phyloP scores from a whole-genome alignment of 768 basidiomycete genomes.

The Leucosporidium creatinivorum region DNA sequence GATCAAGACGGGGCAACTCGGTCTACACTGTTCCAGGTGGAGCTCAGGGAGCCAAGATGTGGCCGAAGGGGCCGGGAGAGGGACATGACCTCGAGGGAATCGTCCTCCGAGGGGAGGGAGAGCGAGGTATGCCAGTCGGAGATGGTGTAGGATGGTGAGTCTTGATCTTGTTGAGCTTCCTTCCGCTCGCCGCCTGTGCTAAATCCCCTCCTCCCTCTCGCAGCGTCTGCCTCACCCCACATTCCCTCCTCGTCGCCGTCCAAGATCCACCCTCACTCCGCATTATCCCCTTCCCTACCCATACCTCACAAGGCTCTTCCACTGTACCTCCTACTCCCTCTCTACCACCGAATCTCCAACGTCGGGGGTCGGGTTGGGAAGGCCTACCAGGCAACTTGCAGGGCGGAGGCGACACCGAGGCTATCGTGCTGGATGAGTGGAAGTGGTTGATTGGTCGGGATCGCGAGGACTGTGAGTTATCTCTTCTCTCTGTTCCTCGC shows the following conservation, averaged over 20 bases:
- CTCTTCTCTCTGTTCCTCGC: not conserved
- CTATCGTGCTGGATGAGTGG: conserved; percentile 23
- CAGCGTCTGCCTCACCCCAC: conserved; percentile 22
- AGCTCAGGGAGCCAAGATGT: conserved; percentile 6
- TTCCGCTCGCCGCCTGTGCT: not conserved
- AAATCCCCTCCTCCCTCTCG: not conserved
- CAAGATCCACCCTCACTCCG: conserved; percentile 26
- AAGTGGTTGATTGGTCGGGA: conserved; percentile 27
- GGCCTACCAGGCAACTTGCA: not conserved
- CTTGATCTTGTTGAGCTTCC: not conserved
- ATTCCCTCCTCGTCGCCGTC: conserved; percentile 18
- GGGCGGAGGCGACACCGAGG: conserved; percentile 8
- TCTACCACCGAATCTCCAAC: not conserved
- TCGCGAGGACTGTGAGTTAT: not conserved
- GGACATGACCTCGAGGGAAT: conserved; percentile 17
- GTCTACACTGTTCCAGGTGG: conserved; percentile 28
- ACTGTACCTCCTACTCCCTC: not conserved
- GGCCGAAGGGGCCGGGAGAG: conserved; percentile 27
- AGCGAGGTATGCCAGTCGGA: conserved; percentile 18
- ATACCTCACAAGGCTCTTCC: not conserved
- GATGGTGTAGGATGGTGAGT: conserved; percentile 29
- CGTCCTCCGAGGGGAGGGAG: conserved; percentile 9
- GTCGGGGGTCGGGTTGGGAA: conserved; percentile 14
- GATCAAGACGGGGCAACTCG: not conserved
- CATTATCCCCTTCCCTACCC: conserved; percentile 24